Conservation (phyloP, 495 filamentous ascomycete genomes). For the Aspergillus hancockii region DNA sequence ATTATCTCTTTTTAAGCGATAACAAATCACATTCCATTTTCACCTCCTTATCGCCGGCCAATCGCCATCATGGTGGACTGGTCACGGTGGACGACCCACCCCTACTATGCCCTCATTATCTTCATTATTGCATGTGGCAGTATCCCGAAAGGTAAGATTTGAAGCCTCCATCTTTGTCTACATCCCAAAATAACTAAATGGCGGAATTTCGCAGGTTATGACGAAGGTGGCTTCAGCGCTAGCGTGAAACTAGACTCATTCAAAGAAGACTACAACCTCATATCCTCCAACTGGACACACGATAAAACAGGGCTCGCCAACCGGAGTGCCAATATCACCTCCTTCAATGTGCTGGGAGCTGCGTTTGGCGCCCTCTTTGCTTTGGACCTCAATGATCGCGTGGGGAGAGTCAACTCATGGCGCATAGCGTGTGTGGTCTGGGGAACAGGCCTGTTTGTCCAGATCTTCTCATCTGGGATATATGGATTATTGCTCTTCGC, state of each 20-base stretch:
- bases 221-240: constrained; percentile 50
- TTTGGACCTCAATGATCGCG: constrained; percentile 42
- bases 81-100: constrained; percentile 42
- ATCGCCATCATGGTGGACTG: constrained; percentile 30
- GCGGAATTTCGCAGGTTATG: constrained; percentile 38
- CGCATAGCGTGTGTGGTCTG: constrained; percentile 42
- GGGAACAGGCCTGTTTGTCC: constrained; percentile 43
- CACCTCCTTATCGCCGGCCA: constrained; percentile 1
- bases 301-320: constrained; percentile 40
- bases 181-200: constrained; percentile 12
- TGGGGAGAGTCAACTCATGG: constrained; percentile 43
- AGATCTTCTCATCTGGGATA: constrained; percentile 45
- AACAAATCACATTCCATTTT: background rate
- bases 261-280: constrained; percentile 40
- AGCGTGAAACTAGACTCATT: constrained; percentile 43
- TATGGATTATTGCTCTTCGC: constrained; percentile 48
- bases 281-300: constrained; percentile 35
- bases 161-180: background rate
- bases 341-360: constrained; percentile 46
- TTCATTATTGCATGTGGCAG: constrained; percentile 42
- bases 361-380: constrained; percentile 42
- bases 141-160: constrained; percentile 43
- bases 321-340: constrained; percentile 47
- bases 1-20: constrained; percentile 8
- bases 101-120: constrained; percentile 43